Evolutionary conservation across 139 green algal genomes (phyloP).

Genomic region (Desmodesmus armatus): DNA sequence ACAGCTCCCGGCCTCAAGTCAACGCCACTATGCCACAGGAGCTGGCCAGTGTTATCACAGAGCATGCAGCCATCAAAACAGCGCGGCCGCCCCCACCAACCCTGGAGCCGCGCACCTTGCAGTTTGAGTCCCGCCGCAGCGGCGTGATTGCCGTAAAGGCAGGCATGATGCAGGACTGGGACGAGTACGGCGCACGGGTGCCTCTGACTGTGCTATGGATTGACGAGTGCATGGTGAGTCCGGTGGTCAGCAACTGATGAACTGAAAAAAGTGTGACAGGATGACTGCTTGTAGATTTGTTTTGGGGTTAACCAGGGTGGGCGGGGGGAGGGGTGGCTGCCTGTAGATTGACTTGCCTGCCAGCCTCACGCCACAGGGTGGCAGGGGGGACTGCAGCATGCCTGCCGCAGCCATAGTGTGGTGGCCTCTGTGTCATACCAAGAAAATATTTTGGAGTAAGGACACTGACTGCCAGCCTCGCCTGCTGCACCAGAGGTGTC

Average conservation of each 20-base stretch:
- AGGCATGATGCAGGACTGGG: slow-evolving; percentile 98
- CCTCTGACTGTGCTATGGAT: slow-evolving; percentile 98
- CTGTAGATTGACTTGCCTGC: too few relatives aligned
- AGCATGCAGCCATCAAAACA: background rate
- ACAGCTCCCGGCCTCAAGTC: background rate
- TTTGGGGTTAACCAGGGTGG: too few relatives aligned
- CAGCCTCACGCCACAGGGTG: too few relatives aligned
- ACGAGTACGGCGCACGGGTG: slow-evolving; percentile 85
- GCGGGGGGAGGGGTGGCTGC: too few relatives aligned
- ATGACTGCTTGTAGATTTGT: too few relatives aligned
- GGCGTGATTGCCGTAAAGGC: slow-evolving; percentile 94
- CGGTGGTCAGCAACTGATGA: background rate
- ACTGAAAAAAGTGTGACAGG: too few relatives aligned
- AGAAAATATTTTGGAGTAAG: too few relatives aligned
- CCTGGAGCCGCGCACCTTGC: slow-evolving; percentile 51
- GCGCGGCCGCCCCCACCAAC: slow-evolving; percentile 12
- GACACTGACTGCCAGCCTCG: too few relatives aligned
- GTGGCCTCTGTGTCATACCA: too few relatives aligned
- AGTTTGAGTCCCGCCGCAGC: slow-evolving; percentile 61
- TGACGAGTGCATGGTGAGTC: slow-evolving; percentile 91
- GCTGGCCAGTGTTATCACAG: background rate
- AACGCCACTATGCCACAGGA: slow-evolving; percentile 18
- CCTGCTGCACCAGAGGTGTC: too few relatives aligned
- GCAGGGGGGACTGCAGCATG: too few relatives aligned
- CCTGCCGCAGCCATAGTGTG: too few relatives aligned